These are phyloP conservation scores for Eutypa lata DNA, from an alignment of 2,329 filamentous ascomycete genomes.

Conservation along the genomic window DNA sequence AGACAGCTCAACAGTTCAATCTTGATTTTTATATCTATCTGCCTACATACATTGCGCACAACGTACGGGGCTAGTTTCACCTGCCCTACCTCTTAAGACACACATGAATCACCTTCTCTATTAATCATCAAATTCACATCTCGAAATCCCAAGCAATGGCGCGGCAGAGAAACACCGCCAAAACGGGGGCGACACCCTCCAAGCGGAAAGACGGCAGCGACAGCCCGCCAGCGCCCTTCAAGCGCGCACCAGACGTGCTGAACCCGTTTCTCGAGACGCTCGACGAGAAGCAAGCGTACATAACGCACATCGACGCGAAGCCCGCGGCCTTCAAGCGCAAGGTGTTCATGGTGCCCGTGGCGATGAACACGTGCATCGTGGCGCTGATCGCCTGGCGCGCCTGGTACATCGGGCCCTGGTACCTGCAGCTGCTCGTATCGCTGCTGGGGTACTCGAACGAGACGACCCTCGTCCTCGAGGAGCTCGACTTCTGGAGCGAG, in stretches of 20 bases:
- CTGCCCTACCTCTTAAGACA: too few relatives aligned
- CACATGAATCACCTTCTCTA: too few relatives aligned
- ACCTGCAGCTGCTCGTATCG: conserved; percentile 63
- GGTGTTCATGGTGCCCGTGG: conserved; percentile 75
- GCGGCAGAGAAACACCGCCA: conserved; percentile 22
- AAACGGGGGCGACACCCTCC: conserved; percentile 14
- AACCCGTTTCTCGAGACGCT: conserved; percentile 65
- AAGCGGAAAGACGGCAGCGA: conserved; percentile 28
- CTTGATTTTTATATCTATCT: conserved; percentile 1
- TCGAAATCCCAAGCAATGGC: conserved; percentile 15
- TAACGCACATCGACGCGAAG: conserved; percentile 77
- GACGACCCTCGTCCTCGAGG: conserved; percentile 59
- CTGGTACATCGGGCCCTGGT: conserved; percentile 68
- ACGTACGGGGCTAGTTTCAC: neutral
- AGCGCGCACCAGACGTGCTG: conserved; percentile 59
- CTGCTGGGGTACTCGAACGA: conserved; percentile 65
- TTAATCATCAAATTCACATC: too few relatives aligned
- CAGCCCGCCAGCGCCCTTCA: conserved; percentile 63
- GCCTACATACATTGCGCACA: neutral
- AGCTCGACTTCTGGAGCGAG: conserved; percentile 50
- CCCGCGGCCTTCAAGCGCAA: conserved; percentile 71
- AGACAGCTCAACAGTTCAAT: neutral
- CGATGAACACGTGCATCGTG: conserved; percentile 70
- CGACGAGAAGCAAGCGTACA: conserved; percentile 69
- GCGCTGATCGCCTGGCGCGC: conserved; percentile 65